Evolutionary conservation across 108 stramenopile genomes (phyloP).

Genomic region (Nannochloropsis salina): DNA sequence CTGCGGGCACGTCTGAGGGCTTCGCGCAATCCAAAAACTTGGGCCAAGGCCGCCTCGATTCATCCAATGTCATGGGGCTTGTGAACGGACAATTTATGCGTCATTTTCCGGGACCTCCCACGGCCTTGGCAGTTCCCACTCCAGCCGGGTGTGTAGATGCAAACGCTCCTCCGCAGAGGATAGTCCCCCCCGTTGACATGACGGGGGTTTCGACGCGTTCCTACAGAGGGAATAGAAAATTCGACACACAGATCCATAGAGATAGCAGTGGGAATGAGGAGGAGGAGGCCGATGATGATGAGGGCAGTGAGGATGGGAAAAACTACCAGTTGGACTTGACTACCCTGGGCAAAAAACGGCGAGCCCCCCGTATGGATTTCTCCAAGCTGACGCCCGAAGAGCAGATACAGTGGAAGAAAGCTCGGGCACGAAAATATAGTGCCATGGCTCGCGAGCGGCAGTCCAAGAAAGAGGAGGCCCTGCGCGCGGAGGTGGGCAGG

Average conservation of each 20-base stretch:
- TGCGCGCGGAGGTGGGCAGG: neutral
- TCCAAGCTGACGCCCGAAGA: neutral
- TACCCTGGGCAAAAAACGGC: neutral
- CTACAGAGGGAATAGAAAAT: too few species aligned
- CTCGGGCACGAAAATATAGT: neutral
- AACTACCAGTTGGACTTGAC: neutral
- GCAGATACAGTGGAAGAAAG: slow-evolving; percentile 7
- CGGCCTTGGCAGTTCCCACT: too few species aligned
- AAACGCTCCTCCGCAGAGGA: too few species aligned
- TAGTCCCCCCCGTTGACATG: too few species aligned
- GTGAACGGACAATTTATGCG: too few species aligned
- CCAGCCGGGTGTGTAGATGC: too few species aligned
- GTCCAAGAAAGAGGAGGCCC: neutral
- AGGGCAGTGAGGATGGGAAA: neutral
- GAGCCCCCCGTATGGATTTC: neutral
- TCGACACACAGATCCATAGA: neutral
- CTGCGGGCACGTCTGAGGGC: too few species aligned
- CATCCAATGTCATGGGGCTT: too few species aligned
- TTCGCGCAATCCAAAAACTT: too few species aligned
- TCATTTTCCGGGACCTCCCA: too few species aligned
- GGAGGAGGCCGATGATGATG: neutral
- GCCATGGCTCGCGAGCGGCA: neutral
- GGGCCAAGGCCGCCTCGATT: too few species aligned
- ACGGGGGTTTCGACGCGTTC: too few species aligned
- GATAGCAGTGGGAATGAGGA: neutral